These are phyloP conservation scores for Arthromyces matolae DNA, from an alignment of 768 basidiomycete species.

Conservation along the genomic window DNA sequence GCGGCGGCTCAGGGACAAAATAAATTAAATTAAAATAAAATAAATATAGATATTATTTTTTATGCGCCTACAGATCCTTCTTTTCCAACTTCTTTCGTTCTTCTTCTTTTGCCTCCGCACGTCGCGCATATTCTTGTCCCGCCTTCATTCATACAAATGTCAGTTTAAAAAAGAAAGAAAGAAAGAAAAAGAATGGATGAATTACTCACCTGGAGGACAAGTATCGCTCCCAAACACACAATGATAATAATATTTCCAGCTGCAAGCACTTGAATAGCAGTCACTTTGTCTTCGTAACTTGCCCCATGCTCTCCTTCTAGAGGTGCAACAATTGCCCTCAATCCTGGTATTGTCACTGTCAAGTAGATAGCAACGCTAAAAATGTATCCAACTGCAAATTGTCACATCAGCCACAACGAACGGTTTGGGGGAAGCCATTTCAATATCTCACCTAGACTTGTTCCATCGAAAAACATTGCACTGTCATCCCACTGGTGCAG, in stretches of 20 bases:
- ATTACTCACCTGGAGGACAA: conserved; percentile 72
- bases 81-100: conserved; percentile 32
- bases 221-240: conserved; percentile 58
- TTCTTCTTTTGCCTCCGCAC: conserved; percentile 49
- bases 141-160: conserved; percentile 43
- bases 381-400: conserved; percentile 59
- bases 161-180: too few species aligned
- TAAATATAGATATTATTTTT: background rate
- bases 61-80: conserved; percentile 33
- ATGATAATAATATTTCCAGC: conserved; percentile 88
- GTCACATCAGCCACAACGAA: background rate
- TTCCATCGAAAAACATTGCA: conserved; percentile 93
- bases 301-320: conserved; percentile 38
- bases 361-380: conserved; percentile 79
- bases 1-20: background rate
- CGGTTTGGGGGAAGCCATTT: too few species aligned
- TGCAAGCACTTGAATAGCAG: conserved; percentile 76
- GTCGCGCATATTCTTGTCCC: conserved; percentile 81
- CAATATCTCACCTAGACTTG: conserved; percentile 66
- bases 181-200: too few species aligned
- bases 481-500: conserved; percentile 87
- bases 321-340: conserved; percentile 73
- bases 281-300: conserved; percentile 62
- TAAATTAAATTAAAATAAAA: background rate
- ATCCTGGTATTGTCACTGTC: conserved; percentile 72